Conservation (phyloP, 495 filamentous ascomycete genomes). For the Aspergillus panamensis region DNA sequence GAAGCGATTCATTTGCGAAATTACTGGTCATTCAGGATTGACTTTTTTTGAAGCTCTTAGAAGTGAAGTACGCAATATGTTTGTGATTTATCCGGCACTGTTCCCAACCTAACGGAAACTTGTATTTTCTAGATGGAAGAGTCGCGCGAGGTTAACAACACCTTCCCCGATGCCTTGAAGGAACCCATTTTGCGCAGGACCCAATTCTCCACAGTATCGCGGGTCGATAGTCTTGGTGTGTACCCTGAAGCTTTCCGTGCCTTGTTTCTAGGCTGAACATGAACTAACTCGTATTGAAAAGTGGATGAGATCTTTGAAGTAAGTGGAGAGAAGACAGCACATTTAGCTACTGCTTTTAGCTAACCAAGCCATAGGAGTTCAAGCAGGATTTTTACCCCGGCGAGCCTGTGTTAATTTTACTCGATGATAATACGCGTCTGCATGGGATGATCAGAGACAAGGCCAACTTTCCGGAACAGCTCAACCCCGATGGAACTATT, state of each 20-base stretch:
- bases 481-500: conserved; percentile 61
- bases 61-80: conserved; percentile 72
- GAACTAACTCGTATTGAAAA: conserved; percentile 34
- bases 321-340: conserved; percentile 18
- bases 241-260: conserved; percentile 2
- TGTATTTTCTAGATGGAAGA: conserved; percentile 61
- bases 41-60: conserved; percentile 92
- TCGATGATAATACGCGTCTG: conserved; percentile 65
- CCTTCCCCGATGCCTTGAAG: conserved; percentile 87
- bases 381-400: conserved; percentile 92
- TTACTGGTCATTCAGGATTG: conserved; percentile 87
- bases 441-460: conserved; percentile 84
- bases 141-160: conserved; percentile 82
- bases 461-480: conserved; percentile 64
- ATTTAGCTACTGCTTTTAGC: not conserved
- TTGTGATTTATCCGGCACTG: not conserved
- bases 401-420: conserved; percentile 72
- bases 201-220: conserved; percentile 85
- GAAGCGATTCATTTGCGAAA: conserved; percentile 89
- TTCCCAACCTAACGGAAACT: conserved; percentile 1
- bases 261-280: not conserved
- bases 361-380: conserved; percentile 65
- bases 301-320: conserved; percentile 68
- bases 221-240: conserved; percentile 85
- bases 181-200: conserved; percentile 85